phyloP scores from a whole-genome alignment of 2,329 filamentous ascomycete genomes.

The Pseudopithomyces chartarum region DNA sequence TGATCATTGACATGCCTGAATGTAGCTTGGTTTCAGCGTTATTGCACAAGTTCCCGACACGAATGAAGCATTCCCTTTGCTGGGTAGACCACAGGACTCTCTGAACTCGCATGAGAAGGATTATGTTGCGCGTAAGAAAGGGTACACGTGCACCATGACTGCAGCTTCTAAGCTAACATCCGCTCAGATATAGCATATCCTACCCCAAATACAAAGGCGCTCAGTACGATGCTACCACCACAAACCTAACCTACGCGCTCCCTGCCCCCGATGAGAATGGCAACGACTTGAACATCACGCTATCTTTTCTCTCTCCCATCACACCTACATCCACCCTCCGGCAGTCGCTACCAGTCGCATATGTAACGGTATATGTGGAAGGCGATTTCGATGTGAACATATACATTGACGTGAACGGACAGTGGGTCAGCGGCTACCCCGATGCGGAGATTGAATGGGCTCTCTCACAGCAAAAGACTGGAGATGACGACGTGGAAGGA shows the following conservation, averaged over 20 bases:
- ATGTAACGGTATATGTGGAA: conserved; percentile 72
- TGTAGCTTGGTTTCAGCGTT: conserved; percentile 64
- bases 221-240: conserved; percentile 71
- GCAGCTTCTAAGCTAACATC: too few relatives aligned
- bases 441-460: conserved; percentile 74
- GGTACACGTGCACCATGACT: conserved; percentile 34
- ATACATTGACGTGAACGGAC: conserved; percentile 57
- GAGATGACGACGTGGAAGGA: conserved; percentile 40
- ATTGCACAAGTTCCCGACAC: conserved; percentile 66
- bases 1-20: conserved; percentile 14
- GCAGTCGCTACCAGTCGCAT: conserved; percentile 82
- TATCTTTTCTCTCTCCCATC: conserved; percentile 77
- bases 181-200: conserved; percentile 58
- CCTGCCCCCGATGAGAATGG: conserved; percentile 48
- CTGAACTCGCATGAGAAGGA: conserved; percentile 50
- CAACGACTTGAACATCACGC: conserved; percentile 57
- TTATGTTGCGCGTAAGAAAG: conserved; percentile 39
- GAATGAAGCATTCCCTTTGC: conserved; percentile 65
- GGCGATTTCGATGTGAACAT: conserved; percentile 62
- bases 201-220: conserved; percentile 65
- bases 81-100: conserved; percentile 70
- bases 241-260: conserved; percentile 69
- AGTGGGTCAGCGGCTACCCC: conserved; percentile 81
- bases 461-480: conserved; percentile 53
- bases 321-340: conserved; percentile 80